These are phyloP conservation scores for Geotrichum carabidarum DNA, from an alignment of 1,139 yeast genomes.

Conservation along the genomic window DNA sequence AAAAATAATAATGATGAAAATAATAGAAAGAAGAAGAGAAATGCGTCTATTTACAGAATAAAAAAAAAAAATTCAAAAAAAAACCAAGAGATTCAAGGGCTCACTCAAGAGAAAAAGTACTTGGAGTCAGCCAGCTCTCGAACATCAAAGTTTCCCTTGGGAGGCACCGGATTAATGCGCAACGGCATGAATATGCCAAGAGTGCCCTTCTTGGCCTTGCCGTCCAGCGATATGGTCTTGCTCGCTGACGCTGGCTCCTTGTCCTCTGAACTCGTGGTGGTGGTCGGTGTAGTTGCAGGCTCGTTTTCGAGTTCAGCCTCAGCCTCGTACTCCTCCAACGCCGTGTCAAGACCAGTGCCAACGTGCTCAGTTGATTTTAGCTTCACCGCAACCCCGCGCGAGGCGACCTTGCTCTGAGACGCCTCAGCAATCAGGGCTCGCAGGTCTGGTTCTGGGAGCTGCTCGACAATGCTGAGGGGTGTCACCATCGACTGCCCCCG, in stretches of 20 bases:
- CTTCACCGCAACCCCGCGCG: constrained; percentile 4
- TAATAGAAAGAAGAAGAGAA: not conserved
- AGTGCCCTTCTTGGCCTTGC: constrained; percentile 21
- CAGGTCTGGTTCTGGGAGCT: constrained; percentile 28
- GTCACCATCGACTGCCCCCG: constrained; percentile 61
- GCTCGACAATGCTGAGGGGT: constrained; percentile 62
- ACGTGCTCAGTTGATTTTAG: constrained; percentile 35
- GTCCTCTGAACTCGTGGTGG: not conserved
- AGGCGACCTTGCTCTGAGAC: constrained; percentile 15
- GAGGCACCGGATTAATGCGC: constrained; percentile 67
- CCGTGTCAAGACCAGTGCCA: constrained; percentile 35
- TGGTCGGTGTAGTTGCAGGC: constrained; percentile 13
- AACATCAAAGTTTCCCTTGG: constrained; percentile 81
- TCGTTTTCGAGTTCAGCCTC: constrained; percentile 20
- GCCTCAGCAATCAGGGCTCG: constrained; percentile 22
- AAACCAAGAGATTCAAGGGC: not conserved
- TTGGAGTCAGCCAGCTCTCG: constrained; percentile 61
- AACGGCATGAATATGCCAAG: constrained; percentile 53
- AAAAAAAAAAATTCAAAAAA: not conserved
- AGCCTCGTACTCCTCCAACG: constrained; percentile 20
- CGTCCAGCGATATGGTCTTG: not conserved
- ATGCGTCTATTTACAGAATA: constrained; percentile 6
- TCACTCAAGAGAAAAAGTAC: constrained; percentile 61
- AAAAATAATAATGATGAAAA: not conserved
- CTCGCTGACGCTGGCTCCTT: not conserved